These are phyloP conservation scores for Mortierella sp. DNA, from an alignment of 371 early-diverging fungal species.

Conservation along the genomic window DNA sequence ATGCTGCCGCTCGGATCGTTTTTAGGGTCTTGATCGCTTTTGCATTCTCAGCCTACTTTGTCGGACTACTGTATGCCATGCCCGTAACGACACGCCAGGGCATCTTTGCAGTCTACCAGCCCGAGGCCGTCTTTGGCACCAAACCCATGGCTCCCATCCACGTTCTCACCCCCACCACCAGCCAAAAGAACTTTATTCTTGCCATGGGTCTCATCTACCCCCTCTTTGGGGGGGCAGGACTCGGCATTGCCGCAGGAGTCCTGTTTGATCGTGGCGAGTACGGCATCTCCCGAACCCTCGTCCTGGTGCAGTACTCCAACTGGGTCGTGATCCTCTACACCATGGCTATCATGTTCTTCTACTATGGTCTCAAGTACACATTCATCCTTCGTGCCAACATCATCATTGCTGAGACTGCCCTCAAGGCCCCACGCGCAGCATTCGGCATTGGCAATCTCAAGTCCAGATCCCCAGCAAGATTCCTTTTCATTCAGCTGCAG, in stretches of 20 bases:
- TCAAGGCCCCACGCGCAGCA: conserved; percentile 47
- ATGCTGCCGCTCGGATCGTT: neutral
- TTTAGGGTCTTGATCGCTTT: conserved; percentile 32
- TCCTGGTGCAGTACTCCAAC: conserved; percentile 47
- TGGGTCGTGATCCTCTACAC: conserved; percentile 50
- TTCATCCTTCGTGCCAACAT: conserved; percentile 54
- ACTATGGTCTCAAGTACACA: conserved; percentile 54
- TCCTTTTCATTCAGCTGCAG: conserved; percentile 50
- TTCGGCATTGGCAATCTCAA: conserved; percentile 50
- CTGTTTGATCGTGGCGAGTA: conserved; percentile 27
- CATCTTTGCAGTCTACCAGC: conserved; percentile 53
- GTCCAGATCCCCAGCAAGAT: conserved; percentile 44
- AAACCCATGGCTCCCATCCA: conserved; percentile 41
- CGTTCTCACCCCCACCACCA: conserved; percentile 46
- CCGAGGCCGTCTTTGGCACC: conserved; percentile 39
- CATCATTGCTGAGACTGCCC: conserved; percentile 50
- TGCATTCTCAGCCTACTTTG: conserved; percentile 46
- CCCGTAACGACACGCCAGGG: conserved; percentile 52
- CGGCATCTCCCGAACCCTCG: conserved; percentile 8
- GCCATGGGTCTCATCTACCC: conserved; percentile 43
- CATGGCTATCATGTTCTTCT: conserved; percentile 48
- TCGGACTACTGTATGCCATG: conserved; percentile 53
- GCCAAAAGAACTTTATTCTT: conserved; percentile 43
- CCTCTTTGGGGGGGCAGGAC: conserved; percentile 27
- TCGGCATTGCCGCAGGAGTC: conserved; percentile 38